These are phyloP conservation scores for Tylopilus sp. DNA, from an alignment of 768 basidiomycete species.

Conservation along the genomic window DNA sequence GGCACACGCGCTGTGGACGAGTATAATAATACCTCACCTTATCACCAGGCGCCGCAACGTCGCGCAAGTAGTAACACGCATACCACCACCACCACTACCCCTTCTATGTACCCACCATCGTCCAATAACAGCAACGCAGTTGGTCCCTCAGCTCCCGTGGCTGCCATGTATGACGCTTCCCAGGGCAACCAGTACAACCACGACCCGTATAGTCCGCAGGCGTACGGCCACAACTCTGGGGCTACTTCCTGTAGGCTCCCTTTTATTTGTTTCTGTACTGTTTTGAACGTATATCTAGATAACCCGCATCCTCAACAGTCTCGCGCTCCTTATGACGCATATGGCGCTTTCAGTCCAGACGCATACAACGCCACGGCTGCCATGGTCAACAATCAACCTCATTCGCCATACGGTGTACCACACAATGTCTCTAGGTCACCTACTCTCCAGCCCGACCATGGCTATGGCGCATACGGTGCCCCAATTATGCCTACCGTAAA, in stretches of 20 bases:
- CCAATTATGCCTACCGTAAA: conserved; percentile 42
- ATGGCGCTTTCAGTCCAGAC: conserved; percentile 38
- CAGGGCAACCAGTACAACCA: conserved; percentile 21
- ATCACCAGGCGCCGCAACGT: conserved; percentile 42
- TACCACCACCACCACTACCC: conserved; percentile 39
- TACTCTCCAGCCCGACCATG: conserved; percentile 39
- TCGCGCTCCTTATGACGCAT: conserved; percentile 51
- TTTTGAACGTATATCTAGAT: conserved; percentile 37
- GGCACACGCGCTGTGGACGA: conserved; percentile 75
- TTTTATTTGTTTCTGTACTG: neutral
- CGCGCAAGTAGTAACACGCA: conserved; percentile 39
- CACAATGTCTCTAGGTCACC: conserved; percentile 14
- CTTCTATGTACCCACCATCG: conserved; percentile 35
- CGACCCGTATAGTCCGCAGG: conserved; percentile 28
- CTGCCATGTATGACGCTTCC: conserved; percentile 21
- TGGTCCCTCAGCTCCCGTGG: conserved; percentile 4
- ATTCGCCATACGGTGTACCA: conserved; percentile 15
- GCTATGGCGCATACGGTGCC: conserved; percentile 54
- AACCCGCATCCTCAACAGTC: conserved; percentile 51
- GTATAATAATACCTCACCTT: conserved; percentile 54
- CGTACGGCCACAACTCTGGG: conserved; percentile 53
- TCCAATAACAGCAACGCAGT: conserved; percentile 25
- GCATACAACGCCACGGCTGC: conserved; percentile 37
- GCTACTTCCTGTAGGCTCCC: conserved; percentile 51
- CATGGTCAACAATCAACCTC: conserved; percentile 12